Conservation (phyloP, 2,329 filamentous ascomycete genomes). For the Canariomyces notabilis region DNA sequence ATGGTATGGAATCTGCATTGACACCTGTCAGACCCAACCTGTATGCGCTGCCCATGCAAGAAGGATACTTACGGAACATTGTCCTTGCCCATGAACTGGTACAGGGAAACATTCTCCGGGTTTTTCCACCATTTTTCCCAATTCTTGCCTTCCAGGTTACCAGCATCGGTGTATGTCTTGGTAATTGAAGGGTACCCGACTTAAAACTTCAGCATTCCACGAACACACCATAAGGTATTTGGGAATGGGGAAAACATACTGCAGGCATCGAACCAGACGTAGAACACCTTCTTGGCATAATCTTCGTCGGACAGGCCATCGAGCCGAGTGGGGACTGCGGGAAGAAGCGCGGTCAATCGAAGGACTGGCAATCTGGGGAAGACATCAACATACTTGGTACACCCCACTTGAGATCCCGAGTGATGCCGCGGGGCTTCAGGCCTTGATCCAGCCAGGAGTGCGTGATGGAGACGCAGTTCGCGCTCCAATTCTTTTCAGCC, state of each 20-base stretch:
- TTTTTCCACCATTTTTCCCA: conserved; percentile 97
- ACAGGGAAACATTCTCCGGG: conserved; percentile 79
- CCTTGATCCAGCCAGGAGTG: conserved; percentile 79
- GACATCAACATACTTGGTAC: conserved; percentile 36
- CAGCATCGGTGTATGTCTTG: conserved; percentile 69
- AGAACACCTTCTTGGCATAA: conserved; percentile 67
- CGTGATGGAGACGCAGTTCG: conserved; percentile 71
- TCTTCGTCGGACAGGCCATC: conserved; percentile 48
- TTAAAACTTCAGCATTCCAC: conserved; percentile 8
- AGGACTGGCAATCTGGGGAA: not conserved
- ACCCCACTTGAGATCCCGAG: conserved; percentile 89
- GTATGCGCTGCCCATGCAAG: too few relatives aligned
- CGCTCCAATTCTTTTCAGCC: conserved; percentile 70
- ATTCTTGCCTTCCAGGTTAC: conserved; percentile 48
- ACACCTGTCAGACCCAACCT: conserved; percentile 39
- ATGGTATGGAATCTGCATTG: conserved; percentile 70
- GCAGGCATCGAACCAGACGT: conserved; percentile 68
- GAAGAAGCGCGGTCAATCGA: not conserved
- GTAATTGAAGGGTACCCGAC: conserved; percentile 93
- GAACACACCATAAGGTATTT: not conserved
- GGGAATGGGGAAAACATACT: conserved; percentile 33
- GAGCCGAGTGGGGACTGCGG: conserved; percentile 40
- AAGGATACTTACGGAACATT: conserved; percentile 48
- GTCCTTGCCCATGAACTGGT: conserved; percentile 95
- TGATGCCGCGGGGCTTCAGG: conserved; percentile 81